These are phyloP conservation scores for Kazachstania sp. DNA, from an alignment of 1,139 yeast genomes.

Conservation along the genomic window DNA sequence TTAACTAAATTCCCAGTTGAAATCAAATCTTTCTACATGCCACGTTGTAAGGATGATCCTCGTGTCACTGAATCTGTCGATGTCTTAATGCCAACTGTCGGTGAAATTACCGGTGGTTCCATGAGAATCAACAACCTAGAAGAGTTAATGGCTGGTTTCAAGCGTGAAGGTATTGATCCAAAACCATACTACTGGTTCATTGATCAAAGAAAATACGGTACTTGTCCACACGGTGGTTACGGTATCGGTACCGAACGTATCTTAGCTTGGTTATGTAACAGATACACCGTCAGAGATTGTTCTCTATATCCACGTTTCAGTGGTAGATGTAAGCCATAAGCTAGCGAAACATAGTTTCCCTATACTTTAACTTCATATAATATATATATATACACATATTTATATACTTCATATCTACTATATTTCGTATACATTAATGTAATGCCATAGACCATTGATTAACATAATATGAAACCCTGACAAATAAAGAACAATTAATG, in stretches of 20 bases:
- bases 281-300: slow-evolving; percentile 97
- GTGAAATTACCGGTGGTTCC: slow-evolving; percentile 97
- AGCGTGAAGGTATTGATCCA: slow-evolving; percentile 81
- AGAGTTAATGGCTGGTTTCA: slow-evolving; percentile 81
- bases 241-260: slow-evolving; percentile 98
- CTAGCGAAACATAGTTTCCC: background rate
- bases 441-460: background rate
- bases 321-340: slow-evolving; percentile 92
- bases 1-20: slow-evolving; percentile 93
- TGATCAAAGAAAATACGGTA: slow-evolving; percentile 94
- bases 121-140: slow-evolving; percentile 86
- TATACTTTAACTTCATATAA: background rate
- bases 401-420: background rate
- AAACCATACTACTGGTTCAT: slow-evolving; percentile 87
- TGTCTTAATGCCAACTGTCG: slow-evolving; percentile 97
- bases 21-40: slow-evolving; percentile 97
- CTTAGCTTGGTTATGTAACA: slow-evolving; percentile 94
- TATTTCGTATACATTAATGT: background rate
- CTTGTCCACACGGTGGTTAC: slow-evolving; percentile 98
- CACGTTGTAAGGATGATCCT: slow-evolving; percentile 79
- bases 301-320: slow-evolving; percentile 95
- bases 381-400: background rate
- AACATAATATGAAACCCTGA: background rate
- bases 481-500: too few relatives aligned
- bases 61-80: slow-evolving; percentile 97